Evolutionary conservation across 2,329 filamentous ascomycete species (phyloP).

Genomic region (Aspergillus niger): DNA sequence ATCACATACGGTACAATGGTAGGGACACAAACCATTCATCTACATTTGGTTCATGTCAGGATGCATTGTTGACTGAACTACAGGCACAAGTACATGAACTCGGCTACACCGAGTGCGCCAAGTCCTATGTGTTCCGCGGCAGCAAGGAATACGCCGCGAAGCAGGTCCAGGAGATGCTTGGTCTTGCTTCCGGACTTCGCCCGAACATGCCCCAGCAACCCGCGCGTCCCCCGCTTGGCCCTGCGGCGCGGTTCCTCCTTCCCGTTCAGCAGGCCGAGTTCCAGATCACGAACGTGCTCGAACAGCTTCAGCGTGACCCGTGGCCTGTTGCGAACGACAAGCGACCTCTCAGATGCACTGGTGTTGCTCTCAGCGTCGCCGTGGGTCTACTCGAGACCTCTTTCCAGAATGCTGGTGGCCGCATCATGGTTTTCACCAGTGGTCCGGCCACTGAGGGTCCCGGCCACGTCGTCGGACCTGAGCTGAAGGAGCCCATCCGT

Average conservation of each 20-base stretch:
- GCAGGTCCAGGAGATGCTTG: slow-evolving; percentile 99
- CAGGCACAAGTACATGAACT: slow-evolving; percentile 96
- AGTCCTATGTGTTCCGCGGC: slow-evolving; percentile 96
- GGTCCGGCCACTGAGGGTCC: slow-evolving; percentile 94
- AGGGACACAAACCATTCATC: slow-evolving; percentile 30
- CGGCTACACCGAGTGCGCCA: slow-evolving; percentile 95
- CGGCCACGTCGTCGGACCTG: slow-evolving; percentile 93
- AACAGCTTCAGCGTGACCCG: slow-evolving; percentile 93
- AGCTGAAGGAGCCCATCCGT: slow-evolving; percentile 92
- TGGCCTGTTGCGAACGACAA: slow-evolving; percentile 96
- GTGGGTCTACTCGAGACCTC: slow-evolving; percentile 89
- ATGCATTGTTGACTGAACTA: slow-evolving; percentile 18
- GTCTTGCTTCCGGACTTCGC: slow-evolving; percentile 70
- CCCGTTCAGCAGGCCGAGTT: slow-evolving; percentile 96
- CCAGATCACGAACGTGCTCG: slow-evolving; percentile 92
- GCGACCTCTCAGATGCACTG: slow-evolving; percentile 86
- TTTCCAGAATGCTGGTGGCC: slow-evolving; percentile 91
- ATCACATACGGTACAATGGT: slow-evolving; percentile 86
- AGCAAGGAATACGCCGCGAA: slow-evolving; percentile 98
- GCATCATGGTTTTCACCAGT: slow-evolving; percentile 96
- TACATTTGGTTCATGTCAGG: not conserved
- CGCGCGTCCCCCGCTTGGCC: slow-evolving; percentile 73
- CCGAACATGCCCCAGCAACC: slow-evolving; percentile 72
- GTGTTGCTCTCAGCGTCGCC: slow-evolving; percentile 93
- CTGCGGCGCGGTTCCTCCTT: slow-evolving; percentile 85